phyloP scores from a whole-genome alignment of 2,329 filamentous ascomycete genomes.

The Aspergillus tubingensis region DNA sequence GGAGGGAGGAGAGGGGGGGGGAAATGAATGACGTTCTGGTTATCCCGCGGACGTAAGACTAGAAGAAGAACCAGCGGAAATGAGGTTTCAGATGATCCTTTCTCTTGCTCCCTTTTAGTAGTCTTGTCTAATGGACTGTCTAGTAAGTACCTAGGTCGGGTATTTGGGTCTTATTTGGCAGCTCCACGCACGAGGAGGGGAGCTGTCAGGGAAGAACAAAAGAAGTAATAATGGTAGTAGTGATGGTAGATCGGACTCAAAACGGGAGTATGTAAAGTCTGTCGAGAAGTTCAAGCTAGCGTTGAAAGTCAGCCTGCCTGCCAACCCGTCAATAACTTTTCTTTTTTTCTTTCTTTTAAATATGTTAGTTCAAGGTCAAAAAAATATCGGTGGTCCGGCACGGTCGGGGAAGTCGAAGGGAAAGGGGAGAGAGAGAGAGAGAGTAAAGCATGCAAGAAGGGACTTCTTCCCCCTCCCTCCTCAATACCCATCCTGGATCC shows the following conservation, averaged over 20 bases:
- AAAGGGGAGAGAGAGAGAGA: not conserved
- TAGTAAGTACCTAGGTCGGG: no score
- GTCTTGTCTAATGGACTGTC: not conserved
- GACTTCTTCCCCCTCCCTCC: not conserved
- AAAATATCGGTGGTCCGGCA: not conserved
- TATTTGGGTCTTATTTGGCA: not conserved
- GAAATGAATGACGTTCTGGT: not conserved
- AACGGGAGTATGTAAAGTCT: no score
- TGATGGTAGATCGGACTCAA: no score
- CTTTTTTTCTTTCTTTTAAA: not conserved
- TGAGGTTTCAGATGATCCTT: not conserved
- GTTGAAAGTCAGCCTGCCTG: not conserved
- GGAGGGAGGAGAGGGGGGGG: not conserved
- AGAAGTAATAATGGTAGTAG: no score
- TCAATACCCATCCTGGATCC: not conserved
- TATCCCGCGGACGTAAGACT: not conserved
- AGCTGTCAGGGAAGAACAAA: not conserved
- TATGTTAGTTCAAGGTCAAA: not conserved
- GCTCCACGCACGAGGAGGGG: not conserved
- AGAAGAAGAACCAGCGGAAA: not conserved
- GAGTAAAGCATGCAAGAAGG: not conserved
- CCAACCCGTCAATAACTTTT: not conserved
- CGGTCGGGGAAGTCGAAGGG: not conserved
- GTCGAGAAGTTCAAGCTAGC: no score
- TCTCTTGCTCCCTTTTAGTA: not conserved